These are phyloP conservation scores for Sclerotinia borealis DNA, from an alignment of 2,329 filamentous ascomycete genomes.

Conservation along the genomic window DNA sequence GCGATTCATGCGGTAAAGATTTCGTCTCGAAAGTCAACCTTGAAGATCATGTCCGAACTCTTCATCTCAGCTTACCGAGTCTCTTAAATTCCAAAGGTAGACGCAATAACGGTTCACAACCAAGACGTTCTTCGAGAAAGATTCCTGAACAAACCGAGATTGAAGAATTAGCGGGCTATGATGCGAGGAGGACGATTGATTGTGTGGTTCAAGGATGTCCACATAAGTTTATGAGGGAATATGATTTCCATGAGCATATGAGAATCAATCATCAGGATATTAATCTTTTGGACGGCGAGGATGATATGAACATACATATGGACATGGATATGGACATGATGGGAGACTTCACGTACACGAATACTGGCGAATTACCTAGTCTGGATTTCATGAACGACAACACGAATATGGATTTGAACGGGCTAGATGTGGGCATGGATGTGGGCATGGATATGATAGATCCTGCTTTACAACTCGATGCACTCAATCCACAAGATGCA, in stretches of 20 bases:
- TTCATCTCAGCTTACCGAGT: conserved; percentile 62
- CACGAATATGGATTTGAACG: not conserved
- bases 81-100: conserved; percentile 35
- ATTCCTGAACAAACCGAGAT: conserved; percentile 28
- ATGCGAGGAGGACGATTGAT: conserved; percentile 39
- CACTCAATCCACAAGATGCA: not conserved
- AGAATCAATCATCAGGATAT: conserved; percentile 36
- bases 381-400: conserved; percentile 1
- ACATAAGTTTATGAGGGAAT: conserved; percentile 50
- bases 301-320: not conserved
- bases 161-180: conserved; percentile 48
- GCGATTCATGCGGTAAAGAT: conserved; percentile 65
- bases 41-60: conserved; percentile 77
- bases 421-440: not conserved
- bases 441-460: conserved; percentile 5
- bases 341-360: not conserved
- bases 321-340: not conserved
- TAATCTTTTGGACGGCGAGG: not conserved
- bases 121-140: not conserved
- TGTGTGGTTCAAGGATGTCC: conserved; percentile 46
- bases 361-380: not conserved
- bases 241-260: conserved; percentile 53
- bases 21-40: conserved; percentile 74
- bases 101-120: conserved; percentile 23
- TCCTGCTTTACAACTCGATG: conserved; percentile 3